Percentiles rank a stretch among this genome's conserved stretches.
Evolutionary conservation across 2,329 filamentous ascomycete species (phyloP).

Genomic region (Trichothecium sympodiale): DNA sequence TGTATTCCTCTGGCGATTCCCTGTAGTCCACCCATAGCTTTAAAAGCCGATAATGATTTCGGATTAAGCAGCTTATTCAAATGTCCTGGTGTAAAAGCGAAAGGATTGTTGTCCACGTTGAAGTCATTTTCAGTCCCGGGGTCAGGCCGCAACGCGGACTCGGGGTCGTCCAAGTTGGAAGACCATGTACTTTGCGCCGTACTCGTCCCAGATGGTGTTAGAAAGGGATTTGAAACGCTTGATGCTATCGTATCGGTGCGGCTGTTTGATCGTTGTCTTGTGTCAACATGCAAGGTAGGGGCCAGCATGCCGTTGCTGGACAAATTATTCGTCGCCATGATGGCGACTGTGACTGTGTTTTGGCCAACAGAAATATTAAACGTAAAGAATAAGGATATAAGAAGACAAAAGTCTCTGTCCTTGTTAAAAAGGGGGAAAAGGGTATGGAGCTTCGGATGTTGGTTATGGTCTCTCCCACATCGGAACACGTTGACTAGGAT

Average conservation of each 20-base stretch:
- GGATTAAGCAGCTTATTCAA: conserved; percentile 66
- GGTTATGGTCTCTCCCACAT: no score
- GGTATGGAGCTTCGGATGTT: no score
- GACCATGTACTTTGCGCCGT: background rate
- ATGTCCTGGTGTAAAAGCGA: conserved; percentile 61
- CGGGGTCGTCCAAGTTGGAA: conserved; percentile 3
- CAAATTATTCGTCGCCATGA: no score
- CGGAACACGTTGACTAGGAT: no score
- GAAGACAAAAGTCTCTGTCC: no score
- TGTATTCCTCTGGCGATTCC: conserved; percentile 62
- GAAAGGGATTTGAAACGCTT: conserved; percentile 7
- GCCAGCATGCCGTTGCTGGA: conserved; percentile 1
- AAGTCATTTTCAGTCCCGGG: conserved; percentile 63
- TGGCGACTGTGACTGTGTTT: no score
- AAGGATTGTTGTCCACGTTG: conserved; percentile 55
- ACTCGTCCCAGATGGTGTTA: conserved; percentile 8
- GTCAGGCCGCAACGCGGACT: conserved; percentile 51
- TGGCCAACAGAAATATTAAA: no score
- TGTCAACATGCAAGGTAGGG: conserved; percentile 4
- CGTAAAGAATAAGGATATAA: no score
- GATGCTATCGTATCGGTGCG: conserved; percentile 5
- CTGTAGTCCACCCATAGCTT: conserved; percentile 56
- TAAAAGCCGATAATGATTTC: conserved; percentile 60
- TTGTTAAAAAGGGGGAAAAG: no score
- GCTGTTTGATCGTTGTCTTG: conserved; percentile 5